These are phyloP conservation scores for Limtongozyma cylindracea DNA, from an alignment of 805 yeast genomes.

Conservation along the genomic window DNA sequence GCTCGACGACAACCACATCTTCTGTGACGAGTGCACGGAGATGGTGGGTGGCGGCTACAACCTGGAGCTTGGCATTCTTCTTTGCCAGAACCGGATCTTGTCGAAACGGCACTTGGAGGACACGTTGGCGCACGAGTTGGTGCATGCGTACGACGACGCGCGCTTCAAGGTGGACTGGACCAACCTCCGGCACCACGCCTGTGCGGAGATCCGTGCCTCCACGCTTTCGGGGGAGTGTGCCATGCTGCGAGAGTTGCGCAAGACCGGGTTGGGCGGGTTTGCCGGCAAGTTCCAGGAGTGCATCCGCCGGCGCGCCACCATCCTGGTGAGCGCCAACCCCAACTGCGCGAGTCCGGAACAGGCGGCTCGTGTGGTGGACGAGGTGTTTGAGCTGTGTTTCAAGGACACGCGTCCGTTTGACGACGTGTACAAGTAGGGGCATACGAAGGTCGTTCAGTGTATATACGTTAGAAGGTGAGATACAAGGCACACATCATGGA, in stretches of 20 bases:
- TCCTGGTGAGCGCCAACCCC: slow-evolving; percentile 76
- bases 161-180: slow-evolving; percentile 75
- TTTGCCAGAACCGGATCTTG: slow-evolving; percentile 63
- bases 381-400: slow-evolving; percentile 84
- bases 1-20: slow-evolving; percentile 22
- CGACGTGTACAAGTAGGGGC: slow-evolving; percentile 60
- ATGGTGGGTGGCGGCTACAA: slow-evolving; percentile 77
- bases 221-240: slow-evolving; percentile 90
- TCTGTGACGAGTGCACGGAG: slow-evolving; percentile 70
- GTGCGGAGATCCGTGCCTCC: slow-evolving; percentile 88
- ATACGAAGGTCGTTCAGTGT: too few relatives aligned
- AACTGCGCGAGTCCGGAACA: slow-evolving; percentile 44
- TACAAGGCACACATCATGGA: slow-evolving; percentile 69
- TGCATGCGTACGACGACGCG: slow-evolving; percentile 80
- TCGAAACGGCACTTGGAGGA: slow-evolving; percentile 74
- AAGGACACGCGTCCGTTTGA: slow-evolving; percentile 93
- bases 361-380: slow-evolving; percentile 59
- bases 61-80: slow-evolving; percentile 64
- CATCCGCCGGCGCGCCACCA: slow-evolving; percentile 66
- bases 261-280: slow-evolving; percentile 23
- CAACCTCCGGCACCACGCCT: slow-evolving; percentile 80
- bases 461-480: slow-evolving; percentile 24
- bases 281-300: slow-evolving; percentile 78
- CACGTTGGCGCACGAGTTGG: slow-evolving; percentile 74
- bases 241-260: slow-evolving; percentile 56